phyloP scores from a whole-genome alignment of 2,329 filamentous ascomycete genomes.

The Ophiostoma sp. region DNA sequence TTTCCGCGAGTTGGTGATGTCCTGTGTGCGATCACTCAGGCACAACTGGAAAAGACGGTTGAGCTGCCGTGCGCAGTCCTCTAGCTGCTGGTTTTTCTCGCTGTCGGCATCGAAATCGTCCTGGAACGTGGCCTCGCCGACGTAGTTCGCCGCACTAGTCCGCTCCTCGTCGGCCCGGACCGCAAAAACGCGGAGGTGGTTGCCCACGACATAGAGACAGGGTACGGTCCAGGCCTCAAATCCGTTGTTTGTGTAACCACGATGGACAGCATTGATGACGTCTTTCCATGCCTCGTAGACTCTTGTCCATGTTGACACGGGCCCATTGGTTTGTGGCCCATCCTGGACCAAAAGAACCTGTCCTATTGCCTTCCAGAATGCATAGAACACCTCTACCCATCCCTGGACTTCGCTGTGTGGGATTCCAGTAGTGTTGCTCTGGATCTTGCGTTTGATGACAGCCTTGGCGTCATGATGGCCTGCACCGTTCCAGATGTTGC shows the following conservation, averaged over 20 bases:
- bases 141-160: conserved; percentile 36
- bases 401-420: conserved; percentile 63
- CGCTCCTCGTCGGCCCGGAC: conserved; percentile 80
- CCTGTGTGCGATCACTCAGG: conserved; percentile 70
- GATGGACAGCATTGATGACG: conserved; percentile 66
- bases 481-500: conserved; percentile 64
- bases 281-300: conserved; percentile 90
- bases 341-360: conserved; percentile 57
- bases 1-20: conserved; percentile 81
- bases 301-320: conserved; percentile 61
- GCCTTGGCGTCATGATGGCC: conserved; percentile 59
- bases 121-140: conserved; percentile 50
- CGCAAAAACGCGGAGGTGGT: conserved; percentile 79
- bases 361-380: conserved; percentile 77
- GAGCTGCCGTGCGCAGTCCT: conserved; percentile 84
- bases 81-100: conserved; percentile 76
- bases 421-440: conserved; percentile 53
- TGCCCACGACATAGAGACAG: conserved; percentile 79
- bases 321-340: neutral
- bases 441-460: conserved; percentile 68
- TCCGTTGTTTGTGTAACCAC: conserved; percentile 69
- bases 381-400: conserved; percentile 82
- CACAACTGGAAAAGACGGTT: conserved; percentile 91
- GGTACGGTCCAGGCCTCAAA: conserved; percentile 92
- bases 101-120: conserved; percentile 76